Percentiles rank a stretch among this genome's conserved stretches.
Conservation (phyloP, 768 basidiomycete genomes). For the Albatrellus ellisii region DNA sequence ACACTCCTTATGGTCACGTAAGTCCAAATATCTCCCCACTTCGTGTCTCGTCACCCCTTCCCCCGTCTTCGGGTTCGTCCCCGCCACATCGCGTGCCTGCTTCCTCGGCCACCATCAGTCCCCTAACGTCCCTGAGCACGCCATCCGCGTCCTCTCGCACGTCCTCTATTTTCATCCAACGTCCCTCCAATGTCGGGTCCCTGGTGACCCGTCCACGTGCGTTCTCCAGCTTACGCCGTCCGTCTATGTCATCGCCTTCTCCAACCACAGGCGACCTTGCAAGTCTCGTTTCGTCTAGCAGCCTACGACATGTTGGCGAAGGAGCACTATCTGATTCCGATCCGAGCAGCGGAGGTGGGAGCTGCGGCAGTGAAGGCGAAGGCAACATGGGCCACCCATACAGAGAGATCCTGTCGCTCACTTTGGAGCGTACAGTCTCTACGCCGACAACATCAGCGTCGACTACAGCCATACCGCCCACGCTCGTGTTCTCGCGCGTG, state of each 20-base stretch:
- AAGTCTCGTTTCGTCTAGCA: conserved; percentile 15
- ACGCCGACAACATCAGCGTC: not conserved
- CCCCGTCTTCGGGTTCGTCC: conserved; percentile 9
- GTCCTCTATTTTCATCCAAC: conserved; percentile 10
- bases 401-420: not conserved
- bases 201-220: conserved; percentile 15
- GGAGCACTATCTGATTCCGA: conserved; percentile 72
- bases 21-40: conserved; percentile 5
- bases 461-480: conserved; percentile 22
- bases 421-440: not conserved
- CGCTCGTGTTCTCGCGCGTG: conserved; percentile 17
- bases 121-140: conserved; percentile 6
- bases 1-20: conserved; percentile 1
- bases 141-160: conserved; percentile 7
- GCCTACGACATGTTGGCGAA: conserved; percentile 56
- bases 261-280: conserved; percentile 22
- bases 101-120: conserved; percentile 5
- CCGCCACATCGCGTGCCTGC: conserved; percentile 8
- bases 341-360: conserved; percentile 28
- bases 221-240: conserved; percentile 25
- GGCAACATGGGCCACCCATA: not conserved
- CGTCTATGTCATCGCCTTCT: conserved; percentile 28
- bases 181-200: conserved; percentile 8
- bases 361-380: not conserved
- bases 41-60: not conserved